Evolutionary conservation across 805 yeast genomes (phyloP), one percentile per base, ranked within the genome.

Genomic region (Phaffomyces thermotolerans): DNA sequence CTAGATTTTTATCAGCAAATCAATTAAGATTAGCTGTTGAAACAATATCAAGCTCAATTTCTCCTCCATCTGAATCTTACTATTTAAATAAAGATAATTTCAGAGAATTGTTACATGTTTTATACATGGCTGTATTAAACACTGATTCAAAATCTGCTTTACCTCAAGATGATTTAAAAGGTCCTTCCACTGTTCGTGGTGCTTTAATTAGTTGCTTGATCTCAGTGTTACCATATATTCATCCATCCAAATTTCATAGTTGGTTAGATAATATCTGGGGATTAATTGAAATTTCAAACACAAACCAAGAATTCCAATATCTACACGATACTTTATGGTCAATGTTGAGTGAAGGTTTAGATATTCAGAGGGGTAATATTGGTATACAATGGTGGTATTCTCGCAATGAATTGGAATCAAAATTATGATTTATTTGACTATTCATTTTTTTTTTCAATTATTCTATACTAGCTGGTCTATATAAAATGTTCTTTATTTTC

Each of bases 341-440:
- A 34, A 63, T 71, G 24, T 57, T 82, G 4, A 71, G 81, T 39
- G 82, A 77, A 50, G 79, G 75, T 46, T 64, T 76, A 43, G 82
- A 78, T 50, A 63, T 77, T 43, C 78, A 76, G 49, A 67, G 81
- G 49, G 73, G 78, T 6, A 74, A 71, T 36, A 43, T 76, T 34
- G 84, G 77, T 1, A 68, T 75, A 41, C 61, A 62, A 20, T 81
- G 86, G 85, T 81, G 86, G 86, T 81, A 78, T 56, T 71, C 69
- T 22, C 54, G 58, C 15, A 32, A 23, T 18, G 39, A 38, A 36
- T 12, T 33, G 22, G 42, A 41, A 23, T 30, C 36, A 9, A 47
- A 42, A 34, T n/a, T 46, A 20, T 20, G 53, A 53, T 8, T 2
- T 30, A 2, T 9, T 6, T 10, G 13, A 4, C 6, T 9, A 5